These are phyloP conservation scores for Cladorrhinum samala DNA, from an alignment of 495 filamentous ascomycete genomes.

Conservation along the genomic window DNA sequence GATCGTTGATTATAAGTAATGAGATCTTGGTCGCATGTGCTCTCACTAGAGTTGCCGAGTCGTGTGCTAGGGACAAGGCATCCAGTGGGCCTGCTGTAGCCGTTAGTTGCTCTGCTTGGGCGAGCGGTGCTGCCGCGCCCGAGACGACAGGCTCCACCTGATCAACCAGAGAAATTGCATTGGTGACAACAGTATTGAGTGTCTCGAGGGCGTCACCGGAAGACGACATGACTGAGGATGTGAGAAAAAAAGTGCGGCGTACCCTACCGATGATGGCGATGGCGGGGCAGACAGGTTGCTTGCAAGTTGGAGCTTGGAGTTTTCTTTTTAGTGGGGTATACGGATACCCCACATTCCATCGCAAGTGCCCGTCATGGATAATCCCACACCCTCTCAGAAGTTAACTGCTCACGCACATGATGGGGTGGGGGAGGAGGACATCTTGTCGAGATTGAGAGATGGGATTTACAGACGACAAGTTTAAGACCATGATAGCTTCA, in stretches of 20 bases:
- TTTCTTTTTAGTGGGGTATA: background rate
- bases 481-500: no score
- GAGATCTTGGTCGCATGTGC: constrained; percentile 83
- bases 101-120: background rate
- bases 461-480: no score
- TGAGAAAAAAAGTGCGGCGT: no score
- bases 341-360: background rate
- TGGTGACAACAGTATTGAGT: constrained; percentile 19
- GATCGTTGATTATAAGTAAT: constrained; percentile 73
- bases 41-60: constrained; percentile 59
- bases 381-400: no score
- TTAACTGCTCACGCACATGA: no score
- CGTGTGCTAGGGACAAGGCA: constrained; percentile 54
- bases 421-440: no score
- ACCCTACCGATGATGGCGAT: background rate
- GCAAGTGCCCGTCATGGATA: background rate
- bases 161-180: constrained; percentile 25
- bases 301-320: background rate
- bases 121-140: constrained; percentile 17
- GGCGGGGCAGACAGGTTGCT: background rate
- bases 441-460: no score
- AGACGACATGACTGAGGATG: constrained; percentile 17
- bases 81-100: constrained; percentile 21
- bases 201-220: constrained; percentile 13
- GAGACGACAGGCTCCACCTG: constrained; percentile 34